Percentiles rank a stretch among this genome's conserved stretches.
Evolutionary conservation across 352 stramenopile genomes (phyloP).

Genomic region (Plasmopara muralis): DNA sequence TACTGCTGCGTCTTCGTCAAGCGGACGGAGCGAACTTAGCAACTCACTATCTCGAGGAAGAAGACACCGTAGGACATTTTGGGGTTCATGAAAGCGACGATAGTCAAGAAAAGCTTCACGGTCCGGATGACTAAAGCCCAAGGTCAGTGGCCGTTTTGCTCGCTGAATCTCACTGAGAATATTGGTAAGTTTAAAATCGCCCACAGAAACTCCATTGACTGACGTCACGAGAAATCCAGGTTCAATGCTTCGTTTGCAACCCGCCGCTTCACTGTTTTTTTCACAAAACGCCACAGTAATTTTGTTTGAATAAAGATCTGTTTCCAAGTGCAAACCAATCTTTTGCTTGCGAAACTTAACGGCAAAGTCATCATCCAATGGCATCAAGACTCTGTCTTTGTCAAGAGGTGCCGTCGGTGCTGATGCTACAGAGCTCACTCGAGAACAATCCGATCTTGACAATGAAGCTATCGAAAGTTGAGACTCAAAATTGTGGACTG

Average conservation of each 20-base stretch:
- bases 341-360: conserved; percentile 55
- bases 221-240: conserved; percentile 56
- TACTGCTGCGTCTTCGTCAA: conserved; percentile 39
- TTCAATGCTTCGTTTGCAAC: conserved; percentile 31
- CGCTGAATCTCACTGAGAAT: conserved; percentile 46
- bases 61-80: conserved; percentile 44
- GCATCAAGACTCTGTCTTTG: conserved; percentile 4
- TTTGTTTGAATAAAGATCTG: conserved; percentile 48
- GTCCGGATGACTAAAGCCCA: conserved; percentile 49
- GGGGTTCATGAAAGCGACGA: conserved; percentile 39
- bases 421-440: conserved; percentile 6
- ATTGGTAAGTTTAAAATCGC: conserved; percentile 36
- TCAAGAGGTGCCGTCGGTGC: conserved; percentile 3
- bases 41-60: conserved; percentile 42
- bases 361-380: conserved; percentile 40
- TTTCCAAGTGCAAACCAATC: conserved; percentile 65
- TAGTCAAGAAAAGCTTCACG: conserved; percentile 25
- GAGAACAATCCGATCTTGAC: conserved; percentile 12
- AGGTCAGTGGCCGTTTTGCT: conserved; percentile 35
- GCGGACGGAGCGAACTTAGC: conserved; percentile 35
- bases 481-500: conserved; percentile 11
- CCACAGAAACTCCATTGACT: conserved; percentile 46
- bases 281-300: conserved; percentile 59
- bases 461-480: conserved; percentile 1
- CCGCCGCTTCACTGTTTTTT: conserved; percentile 46